These are phyloP conservation scores for Ettlia oleoabundans DNA, from an alignment of 139 green algal genomes.

Conservation along the genomic window DNA sequence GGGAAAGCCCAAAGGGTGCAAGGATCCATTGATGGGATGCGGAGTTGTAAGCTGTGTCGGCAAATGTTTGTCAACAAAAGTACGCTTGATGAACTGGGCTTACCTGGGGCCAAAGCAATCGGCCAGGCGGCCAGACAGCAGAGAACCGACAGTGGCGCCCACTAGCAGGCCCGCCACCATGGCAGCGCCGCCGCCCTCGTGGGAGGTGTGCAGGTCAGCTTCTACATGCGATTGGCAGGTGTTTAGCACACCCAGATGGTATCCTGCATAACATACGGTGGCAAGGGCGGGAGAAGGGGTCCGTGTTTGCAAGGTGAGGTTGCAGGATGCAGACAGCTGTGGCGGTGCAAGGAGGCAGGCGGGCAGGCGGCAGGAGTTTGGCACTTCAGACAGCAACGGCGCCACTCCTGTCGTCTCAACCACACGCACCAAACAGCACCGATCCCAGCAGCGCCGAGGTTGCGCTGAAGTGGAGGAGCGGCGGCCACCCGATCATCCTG, in stretches of 20 bases:
- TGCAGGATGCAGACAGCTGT: conserved; percentile 30
- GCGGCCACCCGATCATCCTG: conserved; percentile 26
- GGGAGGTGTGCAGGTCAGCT: conserved; percentile 31
- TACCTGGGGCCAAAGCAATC: conserved; percentile 62
- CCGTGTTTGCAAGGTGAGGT: too few relatives aligned
- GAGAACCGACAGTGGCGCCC: conserved; percentile 48
- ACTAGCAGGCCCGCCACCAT: conserved; percentile 56
- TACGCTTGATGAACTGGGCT: too few relatives aligned
- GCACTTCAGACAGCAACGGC: neutral
- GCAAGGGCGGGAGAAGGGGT: neutral
- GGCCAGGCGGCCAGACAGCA: conserved; percentile 54
- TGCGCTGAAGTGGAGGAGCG: conserved; percentile 41
- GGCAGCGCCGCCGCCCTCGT: conserved; percentile 18
- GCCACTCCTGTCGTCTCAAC: neutral
- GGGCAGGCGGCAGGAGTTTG: too few relatives aligned
- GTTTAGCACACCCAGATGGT: conserved; percentile 73
- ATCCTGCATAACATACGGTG: too few relatives aligned
- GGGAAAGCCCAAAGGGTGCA: too few relatives aligned
- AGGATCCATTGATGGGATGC: too few relatives aligned
- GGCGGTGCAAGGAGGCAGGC: conserved; percentile 36
- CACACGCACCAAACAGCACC: conserved; percentile 53
- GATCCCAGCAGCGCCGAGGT: conserved; percentile 37
- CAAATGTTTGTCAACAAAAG: too few relatives aligned
- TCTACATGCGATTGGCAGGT: conserved; percentile 47
- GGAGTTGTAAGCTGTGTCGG: too few relatives aligned